These are phyloP conservation scores for Calocybe gangraenosa DNA, from an alignment of 768 basidiomycete genomes.

Conservation along the genomic window DNA sequence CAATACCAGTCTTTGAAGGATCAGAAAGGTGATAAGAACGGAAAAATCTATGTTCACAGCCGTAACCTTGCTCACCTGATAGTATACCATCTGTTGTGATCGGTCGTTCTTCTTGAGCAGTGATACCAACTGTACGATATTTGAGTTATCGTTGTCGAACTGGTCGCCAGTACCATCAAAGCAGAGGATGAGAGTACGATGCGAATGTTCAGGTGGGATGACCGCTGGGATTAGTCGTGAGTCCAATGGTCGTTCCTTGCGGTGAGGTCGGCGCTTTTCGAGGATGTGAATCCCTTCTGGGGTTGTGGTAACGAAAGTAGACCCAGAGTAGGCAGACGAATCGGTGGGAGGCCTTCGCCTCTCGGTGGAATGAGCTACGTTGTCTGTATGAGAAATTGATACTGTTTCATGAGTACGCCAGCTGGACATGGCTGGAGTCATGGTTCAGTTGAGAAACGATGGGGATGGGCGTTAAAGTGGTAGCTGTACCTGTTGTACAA, in stretches of 20 bases:
- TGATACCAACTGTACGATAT: constrained; percentile 48
- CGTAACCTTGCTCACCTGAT: constrained; percentile 35
- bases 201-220: constrained; percentile 36
- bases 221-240: constrained; percentile 20
- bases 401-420: constrained; percentile 12
- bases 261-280: constrained; percentile 1
- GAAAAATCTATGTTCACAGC: neutral
- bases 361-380: constrained; percentile 1
- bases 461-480: neutral
- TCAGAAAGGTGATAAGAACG: too few species aligned
- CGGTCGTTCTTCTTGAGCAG: constrained; percentile 49
- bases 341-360: constrained; percentile 2
- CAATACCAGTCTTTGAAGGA: constrained; percentile 40
- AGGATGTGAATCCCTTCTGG: neutral
- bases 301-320: neutral
- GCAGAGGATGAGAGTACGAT: constrained; percentile 47
- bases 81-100: constrained; percentile 53
- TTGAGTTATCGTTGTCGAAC: constrained; percentile 51
- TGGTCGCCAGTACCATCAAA: constrained; percentile 58
- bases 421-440: constrained; percentile 3
- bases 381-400: constrained; percentile 9
- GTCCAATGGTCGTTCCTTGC: constrained; percentile 17
- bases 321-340: constrained; percentile 4
- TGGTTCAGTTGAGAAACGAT: neutral
- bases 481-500: neutral